These are phyloP conservation scores for Clonostachys solani DNA, from an alignment of 2,329 filamentous ascomycete genomes.

Conservation along the genomic window DNA sequence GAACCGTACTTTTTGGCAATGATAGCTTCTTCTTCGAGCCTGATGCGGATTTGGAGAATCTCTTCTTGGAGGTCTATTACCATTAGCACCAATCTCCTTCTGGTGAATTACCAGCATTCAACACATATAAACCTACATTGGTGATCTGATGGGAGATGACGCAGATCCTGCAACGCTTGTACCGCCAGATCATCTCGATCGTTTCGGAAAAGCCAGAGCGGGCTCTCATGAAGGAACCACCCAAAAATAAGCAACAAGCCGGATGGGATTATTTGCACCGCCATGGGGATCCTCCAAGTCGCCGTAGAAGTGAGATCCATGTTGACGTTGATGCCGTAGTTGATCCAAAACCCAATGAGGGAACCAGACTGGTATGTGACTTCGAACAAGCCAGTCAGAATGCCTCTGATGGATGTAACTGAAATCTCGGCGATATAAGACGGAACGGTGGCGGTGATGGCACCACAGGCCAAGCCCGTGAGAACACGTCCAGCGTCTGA, in stretches of 20 bases:
- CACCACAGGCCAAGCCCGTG: constrained; percentile 52
- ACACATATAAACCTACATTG: constrained; percentile 12
- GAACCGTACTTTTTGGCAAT: constrained; percentile 23
- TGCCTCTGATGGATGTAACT: constrained; percentile 51
- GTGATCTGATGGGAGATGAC: constrained; percentile 35
- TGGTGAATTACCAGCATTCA: not conserved
- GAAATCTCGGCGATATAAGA: constrained; percentile 62
- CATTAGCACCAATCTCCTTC: not conserved
- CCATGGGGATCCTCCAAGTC: constrained; percentile 45
- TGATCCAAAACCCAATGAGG: constrained; percentile 47
- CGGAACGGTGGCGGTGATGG: constrained; percentile 54
- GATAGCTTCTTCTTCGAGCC: constrained; percentile 24
- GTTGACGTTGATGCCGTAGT: constrained; percentile 35
- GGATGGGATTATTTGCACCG: constrained; percentile 38
- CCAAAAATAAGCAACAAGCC: constrained; percentile 36
- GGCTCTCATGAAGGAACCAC: constrained; percentile 37
- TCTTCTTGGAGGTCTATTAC: constrained; percentile 38
- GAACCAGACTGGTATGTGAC: constrained; percentile 50
- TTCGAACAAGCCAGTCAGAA: constrained; percentile 49
- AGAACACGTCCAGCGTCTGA: constrained; percentile 53
- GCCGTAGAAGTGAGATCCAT: constrained; percentile 22
- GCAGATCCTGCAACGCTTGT: constrained; percentile 26
- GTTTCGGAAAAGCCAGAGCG: constrained; percentile 29
- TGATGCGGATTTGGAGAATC: constrained; percentile 35
- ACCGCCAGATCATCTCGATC: constrained; percentile 23